These are phyloP conservation scores for Melastoma candidum DNA, from an alignment of 441 rosid genomes.

Conservation along the genomic window DNA sequence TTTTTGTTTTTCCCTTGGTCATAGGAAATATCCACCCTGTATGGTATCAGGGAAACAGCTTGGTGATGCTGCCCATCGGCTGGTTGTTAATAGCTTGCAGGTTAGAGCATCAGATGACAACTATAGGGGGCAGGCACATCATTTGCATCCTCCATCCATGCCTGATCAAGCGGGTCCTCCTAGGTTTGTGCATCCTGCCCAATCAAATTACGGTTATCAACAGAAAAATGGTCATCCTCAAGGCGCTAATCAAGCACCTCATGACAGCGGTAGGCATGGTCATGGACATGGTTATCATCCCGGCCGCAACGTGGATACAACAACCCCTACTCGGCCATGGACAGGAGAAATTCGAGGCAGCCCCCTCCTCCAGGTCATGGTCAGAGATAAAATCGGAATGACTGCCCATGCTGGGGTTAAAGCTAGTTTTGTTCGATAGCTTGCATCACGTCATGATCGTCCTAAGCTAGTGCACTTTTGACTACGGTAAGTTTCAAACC, in stretches of 20 bases:
- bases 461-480: too few relatives aligned
- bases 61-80: constrained; percentile 65
- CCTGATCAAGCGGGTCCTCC: constrained; percentile 19
- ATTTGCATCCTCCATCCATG: constrained; percentile 15
- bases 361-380: constrained; percentile 20
- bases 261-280: too few relatives aligned
- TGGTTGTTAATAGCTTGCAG: constrained; percentile 56
- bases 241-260: too few relatives aligned
- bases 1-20: neutral
- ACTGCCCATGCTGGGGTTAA: neutral
- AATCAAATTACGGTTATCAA: neutral
- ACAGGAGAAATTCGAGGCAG: constrained; percentile 19
- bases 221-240: too few relatives aligned
- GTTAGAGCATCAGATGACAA: constrained; percentile 21
- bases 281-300: neutral
- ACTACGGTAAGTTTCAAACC: too few relatives aligned
- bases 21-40: constrained; percentile 55
- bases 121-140: constrained; percentile 12
- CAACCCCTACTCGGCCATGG: constrained; percentile 28
- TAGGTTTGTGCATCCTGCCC: constrained; percentile 17
- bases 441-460: too few relatives aligned
- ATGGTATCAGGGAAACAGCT: constrained; percentile 52
- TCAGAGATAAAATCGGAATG: constrained; percentile 4
- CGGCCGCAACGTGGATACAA: constrained; percentile 28
- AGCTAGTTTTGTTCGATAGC: too few relatives aligned